A percentile compares a stretch with the other conserved stretches of the same genome.
These are phyloP conservation scores for Populus deltoides DNA, from an alignment of 345 rosid genomes.

Conservation along the genomic window DNA sequence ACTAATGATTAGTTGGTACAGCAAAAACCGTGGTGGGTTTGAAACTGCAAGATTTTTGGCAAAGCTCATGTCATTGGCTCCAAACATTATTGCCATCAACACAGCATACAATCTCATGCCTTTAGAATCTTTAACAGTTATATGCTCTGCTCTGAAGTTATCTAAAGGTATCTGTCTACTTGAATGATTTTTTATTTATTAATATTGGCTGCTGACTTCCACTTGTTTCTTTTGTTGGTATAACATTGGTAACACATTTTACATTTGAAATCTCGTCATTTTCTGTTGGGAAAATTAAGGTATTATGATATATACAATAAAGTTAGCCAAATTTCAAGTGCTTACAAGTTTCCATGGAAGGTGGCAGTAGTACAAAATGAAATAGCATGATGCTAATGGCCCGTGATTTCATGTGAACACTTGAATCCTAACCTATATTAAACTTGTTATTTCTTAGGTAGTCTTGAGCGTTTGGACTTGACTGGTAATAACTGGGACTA, in stretches of 20 bases:
- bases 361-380: not conserved
- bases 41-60: slow-evolving; percentile 73
- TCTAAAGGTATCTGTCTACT: slow-evolving; percentile 43
- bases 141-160: slow-evolving; percentile 56
- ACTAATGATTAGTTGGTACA: slow-evolving; percentile 23
- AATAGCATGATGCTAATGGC: not conserved
- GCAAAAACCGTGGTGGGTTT: slow-evolving; percentile 85
- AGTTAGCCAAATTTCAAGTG: not conserved
- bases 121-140: slow-evolving; percentile 51
- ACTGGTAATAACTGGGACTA: slow-evolving; percentile 58
- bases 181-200: not conserved
- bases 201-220: not conserved
- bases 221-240: not conserved
- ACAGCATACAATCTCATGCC: slow-evolving; percentile 85
- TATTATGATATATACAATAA: no score
- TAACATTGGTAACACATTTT: not conserved
- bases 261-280: no score
- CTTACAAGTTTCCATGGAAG: not conserved
- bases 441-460: slow-evolving; percentile 38
- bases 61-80: slow-evolving; percentile 58
- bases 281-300: no score
- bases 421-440: not conserved
- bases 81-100: slow-evolving; percentile 50
- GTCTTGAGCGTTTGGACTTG: slow-evolving; percentile 65
- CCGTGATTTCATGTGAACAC: not conserved